phyloP scores from a whole-genome alignment of 345 rosid genomes.

The Salix caprea region DNA sequence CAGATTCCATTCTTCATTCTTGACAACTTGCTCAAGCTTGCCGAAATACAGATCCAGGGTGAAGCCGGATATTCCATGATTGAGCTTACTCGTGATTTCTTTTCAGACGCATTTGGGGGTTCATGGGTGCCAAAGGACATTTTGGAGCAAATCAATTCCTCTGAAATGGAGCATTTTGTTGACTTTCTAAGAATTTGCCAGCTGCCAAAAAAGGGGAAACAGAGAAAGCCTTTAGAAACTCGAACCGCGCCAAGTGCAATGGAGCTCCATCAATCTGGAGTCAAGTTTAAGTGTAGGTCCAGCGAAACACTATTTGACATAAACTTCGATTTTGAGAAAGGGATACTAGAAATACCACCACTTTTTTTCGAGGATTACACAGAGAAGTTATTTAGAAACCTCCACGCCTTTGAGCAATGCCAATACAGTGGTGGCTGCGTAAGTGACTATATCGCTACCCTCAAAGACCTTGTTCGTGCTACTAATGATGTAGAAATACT shows the following conservation, averaged over 20 bases:
- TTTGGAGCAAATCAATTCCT: no score
- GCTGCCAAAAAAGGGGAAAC: not conserved
- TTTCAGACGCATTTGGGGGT: not conserved
- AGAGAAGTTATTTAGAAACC: slow-evolving; percentile 1
- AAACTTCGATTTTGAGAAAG: slow-evolving; percentile 1
- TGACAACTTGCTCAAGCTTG: slow-evolving; percentile 8
- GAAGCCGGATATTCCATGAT: not conserved
- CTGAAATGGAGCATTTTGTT: not conserved
- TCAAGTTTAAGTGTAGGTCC: not conserved
- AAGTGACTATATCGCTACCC: not conserved
- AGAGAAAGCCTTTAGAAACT: not conserved
- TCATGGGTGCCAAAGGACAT: not conserved
- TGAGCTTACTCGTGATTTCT: not conserved
- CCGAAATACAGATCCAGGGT: not conserved
- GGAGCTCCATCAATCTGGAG: slow-evolving; percentile 12
- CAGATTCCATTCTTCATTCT: slow-evolving; percentile 29
- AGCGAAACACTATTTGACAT: not conserved
- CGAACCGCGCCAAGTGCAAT: not conserved
- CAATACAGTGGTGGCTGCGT: not conserved
- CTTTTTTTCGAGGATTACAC: not conserved
- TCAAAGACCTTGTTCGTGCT: not conserved
- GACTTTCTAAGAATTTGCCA: slow-evolving; percentile 6
- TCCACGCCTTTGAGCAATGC: slow-evolving; percentile 20
- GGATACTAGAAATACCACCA: slow-evolving; percentile 17
- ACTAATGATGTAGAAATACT: slow-evolving; percentile 7